Conservation (phyloP, 1,139 yeast genomes). For the Yarrowia galli region DNA sequence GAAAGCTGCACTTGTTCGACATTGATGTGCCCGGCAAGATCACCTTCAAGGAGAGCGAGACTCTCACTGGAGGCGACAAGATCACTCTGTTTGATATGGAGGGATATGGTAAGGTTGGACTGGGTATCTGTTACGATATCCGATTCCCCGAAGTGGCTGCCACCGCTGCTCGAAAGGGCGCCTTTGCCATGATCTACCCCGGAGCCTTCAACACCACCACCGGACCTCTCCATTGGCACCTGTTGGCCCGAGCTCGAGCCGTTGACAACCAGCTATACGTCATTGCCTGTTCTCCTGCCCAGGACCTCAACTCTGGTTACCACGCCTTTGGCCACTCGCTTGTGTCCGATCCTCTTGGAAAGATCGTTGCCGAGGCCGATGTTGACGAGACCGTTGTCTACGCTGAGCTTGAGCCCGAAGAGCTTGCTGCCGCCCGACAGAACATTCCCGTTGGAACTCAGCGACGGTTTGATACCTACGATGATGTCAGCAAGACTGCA, state of each 20-base stretch:
- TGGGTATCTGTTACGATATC: slow-evolving; percentile 92
- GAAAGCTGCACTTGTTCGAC: slow-evolving; percentile 89
- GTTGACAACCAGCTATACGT: slow-evolving; percentile 88
- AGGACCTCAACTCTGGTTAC: slow-evolving; percentile 73
- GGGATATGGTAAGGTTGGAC: slow-evolving; percentile 78
- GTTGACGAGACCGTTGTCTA: slow-evolving; percentile 81
- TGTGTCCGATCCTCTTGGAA: slow-evolving; percentile 87
- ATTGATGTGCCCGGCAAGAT: slow-evolving; percentile 90
- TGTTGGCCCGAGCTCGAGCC: slow-evolving; percentile 84
- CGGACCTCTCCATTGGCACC: slow-evolving; percentile 94
- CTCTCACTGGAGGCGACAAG: slow-evolving; percentile 77
- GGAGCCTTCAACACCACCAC: slow-evolving; percentile 97
- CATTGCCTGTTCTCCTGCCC: slow-evolving; percentile 85
- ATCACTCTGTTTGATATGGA: slow-evolving; percentile 77
- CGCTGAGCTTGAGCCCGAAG: slow-evolving; percentile 76
- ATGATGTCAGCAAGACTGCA: slow-evolving; percentile 57
- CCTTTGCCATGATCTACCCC: slow-evolving; percentile 92
- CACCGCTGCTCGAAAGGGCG: slow-evolving; percentile 73
- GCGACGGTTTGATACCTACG: slow-evolving; percentile 85
- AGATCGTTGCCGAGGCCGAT: slow-evolving; percentile 80
- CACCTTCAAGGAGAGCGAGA: slow-evolving; percentile 79
- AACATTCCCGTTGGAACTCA: slow-evolving; percentile 82
- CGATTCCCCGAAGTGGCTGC: slow-evolving; percentile 91
- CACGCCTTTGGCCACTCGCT: slow-evolving; percentile 94
- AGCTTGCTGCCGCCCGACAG: slow-evolving; percentile 65